Conservation (phyloP, 1,139 yeast species). For the Taiozyma sp. region DNA sequence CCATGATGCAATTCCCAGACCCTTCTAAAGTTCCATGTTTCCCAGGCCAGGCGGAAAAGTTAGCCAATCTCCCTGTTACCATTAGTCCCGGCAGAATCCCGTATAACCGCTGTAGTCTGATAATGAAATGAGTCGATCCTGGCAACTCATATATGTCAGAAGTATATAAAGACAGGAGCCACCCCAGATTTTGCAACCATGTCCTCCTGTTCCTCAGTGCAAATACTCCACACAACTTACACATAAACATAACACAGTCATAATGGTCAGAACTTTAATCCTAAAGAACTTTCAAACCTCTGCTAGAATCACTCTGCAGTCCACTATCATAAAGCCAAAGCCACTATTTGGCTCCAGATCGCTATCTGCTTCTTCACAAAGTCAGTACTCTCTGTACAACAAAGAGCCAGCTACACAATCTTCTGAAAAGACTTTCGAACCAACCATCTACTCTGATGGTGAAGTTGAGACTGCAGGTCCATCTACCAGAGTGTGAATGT, state of each 20-base stretch:
- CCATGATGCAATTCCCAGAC: background rate
- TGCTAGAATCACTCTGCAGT: conserved; percentile 18
- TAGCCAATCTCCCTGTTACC: background rate
- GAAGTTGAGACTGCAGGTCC: conserved; percentile 28
- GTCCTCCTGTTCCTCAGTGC: background rate
- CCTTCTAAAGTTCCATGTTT: background rate
- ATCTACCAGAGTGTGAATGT: conserved; percentile 17
- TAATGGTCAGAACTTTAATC: conserved; percentile 12
- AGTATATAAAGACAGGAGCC: background rate
- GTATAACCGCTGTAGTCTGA: background rate
- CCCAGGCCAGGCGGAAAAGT: background rate
- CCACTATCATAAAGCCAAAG: conserved; percentile 8
- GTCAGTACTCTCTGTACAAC: conserved; percentile 19
- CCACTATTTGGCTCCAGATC: conserved; percentile 15
- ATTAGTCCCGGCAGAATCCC: background rate
- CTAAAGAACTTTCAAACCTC: conserved; percentile 23
- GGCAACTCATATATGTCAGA: background rate
- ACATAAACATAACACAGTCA: background rate
- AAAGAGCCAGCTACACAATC: conserved; percentile 15
- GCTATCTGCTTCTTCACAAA: conserved; percentile 10
- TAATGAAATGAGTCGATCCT: background rate
- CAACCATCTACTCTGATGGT: conserved; percentile 25
- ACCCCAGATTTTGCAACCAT: background rate
- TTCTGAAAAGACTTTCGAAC: conserved; percentile 9
- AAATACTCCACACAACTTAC: background rate